Conservation (phyloP, 2,329 filamentous ascomycete genomes). For the Westerdykella ornata region DNA sequence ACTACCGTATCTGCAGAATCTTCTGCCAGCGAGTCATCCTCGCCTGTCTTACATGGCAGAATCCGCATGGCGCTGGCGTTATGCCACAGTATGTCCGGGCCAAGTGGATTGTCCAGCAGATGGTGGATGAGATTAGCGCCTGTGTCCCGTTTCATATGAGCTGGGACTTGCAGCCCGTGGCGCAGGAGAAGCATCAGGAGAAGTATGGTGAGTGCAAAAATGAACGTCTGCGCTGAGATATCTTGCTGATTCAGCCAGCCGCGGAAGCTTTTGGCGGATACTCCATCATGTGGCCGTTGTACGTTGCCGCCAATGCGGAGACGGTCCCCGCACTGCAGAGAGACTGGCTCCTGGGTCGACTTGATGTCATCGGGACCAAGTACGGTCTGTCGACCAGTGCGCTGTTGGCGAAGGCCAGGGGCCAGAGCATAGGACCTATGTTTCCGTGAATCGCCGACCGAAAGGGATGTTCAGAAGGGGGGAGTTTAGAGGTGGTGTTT, state of each 20-base stretch:
- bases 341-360: slow-evolving; percentile 32
- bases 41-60: slow-evolving; percentile 29
- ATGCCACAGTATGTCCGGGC: slow-evolving; percentile 12
- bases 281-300: slow-evolving; percentile 38
- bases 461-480: no score
- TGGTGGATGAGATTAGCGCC: slow-evolving; percentile 37
- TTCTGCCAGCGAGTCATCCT: slow-evolving; percentile 38
- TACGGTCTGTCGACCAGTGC: slow-evolving; percentile 35
- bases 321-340: slow-evolving; percentile 32
- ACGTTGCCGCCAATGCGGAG: slow-evolving; percentile 35
- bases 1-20: slow-evolving; percentile 38
- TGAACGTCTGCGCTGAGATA: background rate
- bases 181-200: slow-evolving; percentile 30
- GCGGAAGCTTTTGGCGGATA: slow-evolving; percentile 38
- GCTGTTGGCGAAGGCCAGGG: slow-evolving; percentile 29
- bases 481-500: no score
- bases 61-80: slow-evolving; percentile 5
- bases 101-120: slow-evolving; percentile 29
- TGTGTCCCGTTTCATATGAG: slow-evolving; percentile 37
- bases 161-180: slow-evolving; percentile 33
- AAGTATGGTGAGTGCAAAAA: slow-evolving; percentile 27
- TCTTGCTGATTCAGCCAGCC: slow-evolving; percentile 21
- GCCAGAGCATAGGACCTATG: slow-evolving; percentile 34
- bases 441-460: no score
- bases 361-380: slow-evolving; percentile 32